Percentiles rank a stretch among this genome's conserved stretches.
phyloP scores from a whole-genome alignment of 768 basidiomycete genomes.

The Leccinellum albellum region DNA sequence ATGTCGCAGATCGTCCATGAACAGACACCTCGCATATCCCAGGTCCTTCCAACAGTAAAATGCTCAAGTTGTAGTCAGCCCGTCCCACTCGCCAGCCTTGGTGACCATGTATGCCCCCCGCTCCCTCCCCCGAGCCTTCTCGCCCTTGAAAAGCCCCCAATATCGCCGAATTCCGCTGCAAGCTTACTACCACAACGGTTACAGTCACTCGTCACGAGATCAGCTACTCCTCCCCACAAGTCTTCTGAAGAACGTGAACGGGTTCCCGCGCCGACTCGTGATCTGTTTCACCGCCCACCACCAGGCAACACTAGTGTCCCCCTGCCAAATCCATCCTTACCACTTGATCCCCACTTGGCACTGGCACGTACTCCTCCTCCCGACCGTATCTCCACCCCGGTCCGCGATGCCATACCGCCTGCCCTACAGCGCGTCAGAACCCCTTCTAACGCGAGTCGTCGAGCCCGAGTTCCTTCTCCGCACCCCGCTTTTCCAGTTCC shows the following conservation, averaged over 20 bases:
- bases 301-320: slow-evolving; percentile 18
- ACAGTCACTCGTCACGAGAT: slow-evolving; percentile 40
- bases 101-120: slow-evolving; percentile 70
- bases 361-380: slow-evolving; percentile 6
- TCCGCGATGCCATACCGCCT: slow-evolving; percentile 13
- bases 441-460: slow-evolving; percentile 14
- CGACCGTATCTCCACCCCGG: slow-evolving; percentile 15
- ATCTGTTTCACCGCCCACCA: slow-evolving; percentile 25
- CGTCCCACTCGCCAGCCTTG: slow-evolving; percentile 70
- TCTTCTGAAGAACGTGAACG: slow-evolving; percentile 2
- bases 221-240: slow-evolving; percentile 10
- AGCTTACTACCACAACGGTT: slow-evolving; percentile 50
- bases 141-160: slow-evolving; percentile 30
- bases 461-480: slow-evolving; percentile 6
- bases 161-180: slow-evolving; percentile 39
- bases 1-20: slow-evolving; percentile 23
- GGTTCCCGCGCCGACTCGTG: slow-evolving; percentile 14
- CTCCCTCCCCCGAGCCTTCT: slow-evolving; percentile 42
- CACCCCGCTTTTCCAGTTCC: slow-evolving; percentile 9
- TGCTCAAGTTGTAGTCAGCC: slow-evolving; percentile 74
- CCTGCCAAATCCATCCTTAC: slow-evolving; percentile 3
- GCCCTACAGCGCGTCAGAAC: slow-evolving; percentile 18
- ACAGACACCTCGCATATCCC: slow-evolving; percentile 40
- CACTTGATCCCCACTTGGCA: slow-evolving; percentile 2
- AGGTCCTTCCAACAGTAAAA: slow-evolving; percentile 77